Base-by-base conservation (phyloP, 306 rosid genomes). In the Prunus padus region DNA sequence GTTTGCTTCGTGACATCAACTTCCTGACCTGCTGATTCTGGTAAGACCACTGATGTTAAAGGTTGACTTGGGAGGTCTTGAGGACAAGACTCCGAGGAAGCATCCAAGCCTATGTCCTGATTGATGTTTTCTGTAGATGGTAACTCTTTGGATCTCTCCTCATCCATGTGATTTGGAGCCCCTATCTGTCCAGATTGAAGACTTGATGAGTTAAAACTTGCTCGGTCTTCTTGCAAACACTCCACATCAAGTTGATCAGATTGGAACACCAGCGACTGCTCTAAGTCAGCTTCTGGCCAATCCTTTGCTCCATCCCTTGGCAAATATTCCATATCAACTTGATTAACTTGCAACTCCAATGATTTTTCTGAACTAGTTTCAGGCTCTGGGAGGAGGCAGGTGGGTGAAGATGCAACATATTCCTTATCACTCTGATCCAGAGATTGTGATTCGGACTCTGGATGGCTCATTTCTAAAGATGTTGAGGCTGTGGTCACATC, bases 181-280 rank as follows among this genome's bases (percentile, higher is more conserved):
- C n/a, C 72, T 42, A 54, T 46, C 52, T 81, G 66, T 50, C 82
- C 82, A 76, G 77, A 62, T 67, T 86, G 83, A 87, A 76, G 72
- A 73, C 59, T 77, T 72, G 81, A 81, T 10, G 80, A 81, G 80
- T 65, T 49, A n/a, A 67, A 46, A 77, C 76, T 73, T 56, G 65
- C 87, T 62, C 61, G 65, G 80, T 80, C 82, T 57, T 75, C 82
- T 77, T 37, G 78, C 13, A 52, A 31, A 81, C 31, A 75, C 64
- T 85, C 84, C 63, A 44, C 80, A 72, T 82, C 79, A 64, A 30
- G 69, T 66, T 82, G 84, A 78, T 80, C 82, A 87, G 74, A 75
- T 75, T 65, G 83, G 42, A 88, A 81, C 79, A 47, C 82, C 65
- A 75, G 62, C 25, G 51, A 77, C 61, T 75, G 76, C 74, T 78